Evolutionary conservation across 495 filamentous ascomycete species (phyloP).

Genomic region (Aspergillus cristatus): DNA sequence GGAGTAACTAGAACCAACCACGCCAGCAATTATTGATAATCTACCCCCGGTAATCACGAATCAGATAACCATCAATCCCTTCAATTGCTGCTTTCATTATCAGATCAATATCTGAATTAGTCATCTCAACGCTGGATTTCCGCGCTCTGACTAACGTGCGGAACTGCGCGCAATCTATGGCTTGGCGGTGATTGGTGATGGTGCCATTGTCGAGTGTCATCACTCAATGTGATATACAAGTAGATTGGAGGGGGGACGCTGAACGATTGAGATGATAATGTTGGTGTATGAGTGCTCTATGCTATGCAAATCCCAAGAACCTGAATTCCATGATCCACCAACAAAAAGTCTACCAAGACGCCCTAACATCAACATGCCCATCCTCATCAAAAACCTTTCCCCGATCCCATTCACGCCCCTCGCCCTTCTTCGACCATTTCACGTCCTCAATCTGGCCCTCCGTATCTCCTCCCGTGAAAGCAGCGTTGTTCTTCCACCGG

Average conservation of each 20-base stretch:
- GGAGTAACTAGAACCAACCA: too few relatives aligned
- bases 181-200: neutral
- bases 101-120: too few relatives aligned
- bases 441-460: constrained; percentile 57
- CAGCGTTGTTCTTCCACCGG: constrained; percentile 63
- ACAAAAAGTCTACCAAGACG: constrained; percentile 31
- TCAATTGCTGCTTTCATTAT: too few relatives aligned
- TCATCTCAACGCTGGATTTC: constrained; percentile 12
- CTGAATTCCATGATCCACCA: too few relatives aligned
- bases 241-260: too few relatives aligned
- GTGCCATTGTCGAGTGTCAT: too few relatives aligned
- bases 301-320: neutral
- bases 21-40: too few relatives aligned
- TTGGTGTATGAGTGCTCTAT: neutral
- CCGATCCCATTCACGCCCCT: constrained; percentile 84
- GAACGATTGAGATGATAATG: neutral
- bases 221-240: too few relatives aligned
- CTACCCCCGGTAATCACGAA: too few relatives aligned
- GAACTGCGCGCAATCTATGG: constrained; percentile 8
- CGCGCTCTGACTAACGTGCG: constrained; percentile 31
- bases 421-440: constrained; percentile 68
- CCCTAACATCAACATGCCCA: constrained; percentile 46
- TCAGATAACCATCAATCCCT: too few relatives aligned
- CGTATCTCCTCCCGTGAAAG: constrained; percentile 31
- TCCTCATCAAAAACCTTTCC: constrained; percentile 67